Evolutionary conservation across 176 grass and related monocot species (phyloP), one percentile per base, ranked within the genome.

Genomic region (Sorghum bicolor): DNA sequence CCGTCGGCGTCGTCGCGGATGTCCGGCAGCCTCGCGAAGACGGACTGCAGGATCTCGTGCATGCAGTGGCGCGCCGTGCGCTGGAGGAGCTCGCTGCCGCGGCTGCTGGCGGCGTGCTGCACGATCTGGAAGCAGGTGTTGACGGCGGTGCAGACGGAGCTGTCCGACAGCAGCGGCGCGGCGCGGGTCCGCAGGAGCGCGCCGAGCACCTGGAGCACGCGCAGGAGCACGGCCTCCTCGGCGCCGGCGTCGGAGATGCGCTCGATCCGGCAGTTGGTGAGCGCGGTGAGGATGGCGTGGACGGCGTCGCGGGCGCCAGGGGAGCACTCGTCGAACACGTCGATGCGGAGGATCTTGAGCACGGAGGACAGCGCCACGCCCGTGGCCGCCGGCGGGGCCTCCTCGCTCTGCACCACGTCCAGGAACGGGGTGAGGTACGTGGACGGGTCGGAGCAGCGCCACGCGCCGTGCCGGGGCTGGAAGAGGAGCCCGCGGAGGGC

Each of bases 121-220:
- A 96, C 91, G 61, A 98, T 91, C 79, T 92, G 93, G 80, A 98
- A 98, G 89, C 93, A 93, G 20, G 96, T 90, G 80, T 94, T 95
- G 70, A 98, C 86, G n/a, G 89, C 82, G 20, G 80, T 92, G 85
- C 93, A 98, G 12, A 98, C 85, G 24, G 93, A 88, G 33, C 82
- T 84, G 83, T 98, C 93, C 1, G 87, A 81, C 0, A 98, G 96
- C 43, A 98, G 91, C 43, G 88, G 86, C 22, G 91, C 82, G 2
- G 89, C 87, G 64, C 91, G 91, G 38, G 89, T 34, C 1, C 83
- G 89, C 45, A 95, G 60, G 17, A 93, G 70, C 67, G 91, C 87
- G 5, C 79, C 81, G 17, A 95, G 87, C 26, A 98, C 91, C 84
- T 98, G 93, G 11, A 98, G 93, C 38, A 93, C 87, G 61, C 93